phyloP scores from a whole-genome alignment of 306 rosid genomes.

The Acmispon strigosus region DNA sequence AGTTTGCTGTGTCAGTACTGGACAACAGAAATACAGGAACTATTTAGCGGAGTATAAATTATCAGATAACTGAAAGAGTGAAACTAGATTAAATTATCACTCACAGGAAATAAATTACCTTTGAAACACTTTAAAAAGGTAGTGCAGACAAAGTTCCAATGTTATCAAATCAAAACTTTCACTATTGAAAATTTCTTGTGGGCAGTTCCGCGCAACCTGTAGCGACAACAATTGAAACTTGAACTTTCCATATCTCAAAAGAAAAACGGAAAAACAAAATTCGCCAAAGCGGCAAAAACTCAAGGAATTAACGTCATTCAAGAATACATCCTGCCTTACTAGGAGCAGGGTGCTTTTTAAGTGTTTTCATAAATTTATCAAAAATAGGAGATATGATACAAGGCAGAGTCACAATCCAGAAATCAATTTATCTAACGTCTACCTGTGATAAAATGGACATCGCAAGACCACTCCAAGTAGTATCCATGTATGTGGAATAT shows the following conservation, averaged over 20 bases:
- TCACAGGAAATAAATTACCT: slow-evolving; percentile 40
- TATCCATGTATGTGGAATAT: slow-evolving; percentile 69
- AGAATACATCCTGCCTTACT: slow-evolving; percentile 10
- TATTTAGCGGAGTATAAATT: slow-evolving; percentile 19
- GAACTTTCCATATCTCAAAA: slow-evolving; percentile 5
- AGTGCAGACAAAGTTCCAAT: slow-evolving; percentile 67
- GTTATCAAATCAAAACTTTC: slow-evolving; percentile 59
- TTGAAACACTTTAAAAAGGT: slow-evolving; percentile 44
- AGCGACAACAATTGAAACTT: slow-evolving; percentile 30
- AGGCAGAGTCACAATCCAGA: slow-evolving; percentile 11
- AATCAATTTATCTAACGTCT: slow-evolving; percentile 10
- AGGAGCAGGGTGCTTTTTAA: not conserved
- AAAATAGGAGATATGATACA: slow-evolving; percentile 1
- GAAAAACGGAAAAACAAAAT: not conserved
- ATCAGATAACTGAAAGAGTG: slow-evolving; percentile 3
- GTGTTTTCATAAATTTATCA: not conserved
- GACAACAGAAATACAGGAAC: slow-evolving; percentile 22
- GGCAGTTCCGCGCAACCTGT: slow-evolving; percentile 85
- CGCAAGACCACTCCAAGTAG: slow-evolving; percentile 74
- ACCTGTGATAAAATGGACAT: slow-evolving; percentile 78
- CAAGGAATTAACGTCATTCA: not conserved
- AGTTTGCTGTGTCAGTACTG: slow-evolving; percentile 38
- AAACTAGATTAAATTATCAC: not conserved
- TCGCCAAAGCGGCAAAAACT: slow-evolving; percentile 4
- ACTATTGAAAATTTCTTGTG: slow-evolving; percentile 45